These are phyloP conservation scores for Hypoxylon crocopeplum DNA, from an alignment of 495 filamentous ascomycete species.

Conservation along the genomic window DNA sequence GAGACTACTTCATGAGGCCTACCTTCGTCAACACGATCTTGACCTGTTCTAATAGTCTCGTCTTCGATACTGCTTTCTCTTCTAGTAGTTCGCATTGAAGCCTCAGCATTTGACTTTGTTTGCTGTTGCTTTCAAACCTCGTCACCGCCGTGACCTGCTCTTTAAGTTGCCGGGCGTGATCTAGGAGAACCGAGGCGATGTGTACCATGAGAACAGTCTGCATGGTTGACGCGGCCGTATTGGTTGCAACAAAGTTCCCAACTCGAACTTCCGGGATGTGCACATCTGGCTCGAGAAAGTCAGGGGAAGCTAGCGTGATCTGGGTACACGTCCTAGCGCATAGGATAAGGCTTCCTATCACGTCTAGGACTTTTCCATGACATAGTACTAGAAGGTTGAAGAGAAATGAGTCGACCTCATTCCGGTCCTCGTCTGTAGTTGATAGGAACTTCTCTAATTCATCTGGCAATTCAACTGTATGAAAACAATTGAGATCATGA, in stretches of 20 bases:
- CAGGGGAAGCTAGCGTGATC: constrained; percentile 23
- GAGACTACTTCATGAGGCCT: constrained; percentile 13
- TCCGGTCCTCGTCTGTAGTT: background rate
- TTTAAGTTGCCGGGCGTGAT: constrained; percentile 21
- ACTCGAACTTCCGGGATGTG: constrained; percentile 41
- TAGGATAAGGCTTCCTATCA: constrained; percentile 26
- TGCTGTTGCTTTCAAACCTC: constrained; percentile 3
- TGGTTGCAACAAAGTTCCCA: constrained; percentile 41
- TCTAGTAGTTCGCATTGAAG: constrained; percentile 41
- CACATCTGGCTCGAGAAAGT: constrained; percentile 22
- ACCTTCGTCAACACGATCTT: constrained; percentile 20
- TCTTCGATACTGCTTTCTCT: constrained; percentile 22
- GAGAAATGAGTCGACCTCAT: constrained; percentile 39
- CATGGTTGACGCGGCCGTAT: constrained; percentile 39
- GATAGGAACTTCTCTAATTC: constrained; percentile 19
- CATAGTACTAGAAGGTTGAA: constrained; percentile 43
- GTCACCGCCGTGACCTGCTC: background rate
- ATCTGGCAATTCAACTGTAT: constrained; percentile 12
- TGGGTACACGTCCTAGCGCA: constrained; percentile 37
- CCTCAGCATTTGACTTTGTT: constrained; percentile 19
- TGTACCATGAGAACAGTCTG: constrained; percentile 41
- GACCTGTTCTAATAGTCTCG: constrained; percentile 20
- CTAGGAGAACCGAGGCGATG: constrained; percentile 31
- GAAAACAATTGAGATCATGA: constrained; percentile 28
- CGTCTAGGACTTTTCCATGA: constrained; percentile 43